Evolutionary conservation across 1,284 basidiomycete species (phyloP).

Genomic region (Wolfiporia cocos): DNA sequence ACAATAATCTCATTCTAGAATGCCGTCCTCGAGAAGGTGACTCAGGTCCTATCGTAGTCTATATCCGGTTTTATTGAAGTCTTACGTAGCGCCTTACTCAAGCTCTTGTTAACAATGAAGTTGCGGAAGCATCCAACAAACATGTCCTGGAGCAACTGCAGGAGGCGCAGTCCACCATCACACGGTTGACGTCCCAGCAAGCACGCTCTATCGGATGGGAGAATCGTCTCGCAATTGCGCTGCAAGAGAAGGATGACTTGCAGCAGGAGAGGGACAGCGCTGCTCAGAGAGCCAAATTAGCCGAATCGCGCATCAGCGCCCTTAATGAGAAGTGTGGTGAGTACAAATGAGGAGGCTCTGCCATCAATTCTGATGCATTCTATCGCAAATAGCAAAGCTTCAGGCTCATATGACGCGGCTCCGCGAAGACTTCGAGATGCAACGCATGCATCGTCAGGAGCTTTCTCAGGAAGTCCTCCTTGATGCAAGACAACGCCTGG

Average conservation of each 20-base stretch:
- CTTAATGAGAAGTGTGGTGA: conserved; percentile 56
- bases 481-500: conserved; percentile 66
- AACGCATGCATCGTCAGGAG: conserved; percentile 60
- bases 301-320: conserved; percentile 59
- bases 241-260: conserved; percentile 79
- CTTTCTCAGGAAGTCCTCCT: conserved; percentile 68
- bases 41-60: conserved; percentile 8
- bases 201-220: conserved; percentile 70
- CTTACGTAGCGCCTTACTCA: conserved; percentile 65
- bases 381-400: conserved; percentile 70
- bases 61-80: not conserved
- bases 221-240: conserved; percentile 48
- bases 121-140: conserved; percentile 76
- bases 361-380: conserved; percentile 1
- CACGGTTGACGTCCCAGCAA: conserved; percentile 63
- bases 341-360: no score
- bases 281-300: conserved; percentile 59
- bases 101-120: conserved; percentile 77
- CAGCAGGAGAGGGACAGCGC: conserved; percentile 80
- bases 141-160: conserved; percentile 72
- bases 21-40: conserved; percentile 60
- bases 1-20: conserved; percentile 45
- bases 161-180: conserved; percentile 64
- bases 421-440: conserved; percentile 60
- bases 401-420: conserved; percentile 64